Conservation (phyloP, 257 asterid genomes). For the Sherardia arvensis region DNA sequence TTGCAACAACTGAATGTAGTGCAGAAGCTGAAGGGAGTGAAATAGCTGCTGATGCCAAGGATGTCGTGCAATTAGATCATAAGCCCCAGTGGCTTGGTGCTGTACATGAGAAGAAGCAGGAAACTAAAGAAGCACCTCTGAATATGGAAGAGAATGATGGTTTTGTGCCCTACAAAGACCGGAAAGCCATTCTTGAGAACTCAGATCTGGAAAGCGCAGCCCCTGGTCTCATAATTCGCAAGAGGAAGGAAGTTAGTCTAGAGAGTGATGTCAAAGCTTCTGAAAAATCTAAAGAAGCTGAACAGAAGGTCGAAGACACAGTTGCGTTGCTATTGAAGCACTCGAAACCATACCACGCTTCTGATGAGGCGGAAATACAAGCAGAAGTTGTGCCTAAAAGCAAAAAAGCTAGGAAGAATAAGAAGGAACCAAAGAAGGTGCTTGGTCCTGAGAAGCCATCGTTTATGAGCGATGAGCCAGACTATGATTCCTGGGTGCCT, state of each 20-base stretch:
- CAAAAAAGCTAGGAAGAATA: conserved; percentile 31
- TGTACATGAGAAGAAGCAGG: conserved; percentile 50
- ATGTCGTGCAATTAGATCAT: conserved; percentile 28
- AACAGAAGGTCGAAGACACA: conserved; percentile 65
- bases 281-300: conserved; percentile 38
- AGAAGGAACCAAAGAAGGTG: conserved; percentile 46
- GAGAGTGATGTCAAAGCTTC: conserved; percentile 33
- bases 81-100: conserved; percentile 99
- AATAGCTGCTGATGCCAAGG: conserved; percentile 26
- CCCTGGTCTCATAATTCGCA: conserved; percentile 91
- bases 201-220: conserved; percentile 65
- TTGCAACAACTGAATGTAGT: conserved; percentile 30
- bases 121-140: conserved; percentile 20
- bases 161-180: conserved; percentile 82
- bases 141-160: conserved; percentile 48
- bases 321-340: conserved; percentile 80
- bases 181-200: conserved; percentile 40
- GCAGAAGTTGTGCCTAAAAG: conserved; percentile 18
- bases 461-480: conserved; percentile 40
- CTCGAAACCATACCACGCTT: conserved; percentile 44
- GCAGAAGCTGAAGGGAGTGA: conserved; percentile 23
- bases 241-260: conserved; percentile 56
- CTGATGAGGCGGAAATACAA: conserved; percentile 32
- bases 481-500: conserved; percentile 72
- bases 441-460: conserved; percentile 83